Conservation (phyloP, 768 basidiomycete species). For the Pleurotus citrinopileatus region DNA sequence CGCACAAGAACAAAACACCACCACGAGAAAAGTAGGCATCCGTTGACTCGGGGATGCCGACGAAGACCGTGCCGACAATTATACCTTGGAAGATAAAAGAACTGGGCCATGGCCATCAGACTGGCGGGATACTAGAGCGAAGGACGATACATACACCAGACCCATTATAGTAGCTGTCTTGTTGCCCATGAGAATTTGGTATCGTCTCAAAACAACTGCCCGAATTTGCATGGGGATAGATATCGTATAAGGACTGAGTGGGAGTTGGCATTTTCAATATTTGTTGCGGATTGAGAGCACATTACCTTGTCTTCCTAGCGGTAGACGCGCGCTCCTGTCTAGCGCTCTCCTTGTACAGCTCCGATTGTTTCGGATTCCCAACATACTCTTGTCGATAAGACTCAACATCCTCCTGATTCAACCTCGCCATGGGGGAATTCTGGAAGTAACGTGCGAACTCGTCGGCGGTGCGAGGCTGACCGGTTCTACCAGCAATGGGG, state of each 20-base stretch:
- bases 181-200: slow-evolving; percentile 43
- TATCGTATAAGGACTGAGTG: slow-evolving; percentile 39
- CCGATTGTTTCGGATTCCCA: slow-evolving; percentile 35
- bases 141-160: slow-evolving; percentile 21
- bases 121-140: neutral
- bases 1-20: slow-evolving; percentile 74
- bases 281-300: neutral
- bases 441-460: slow-evolving; percentile 41
- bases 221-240: slow-evolving; percentile 44
- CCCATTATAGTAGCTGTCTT: slow-evolving; percentile 33
- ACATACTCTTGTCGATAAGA: slow-evolving; percentile 44
- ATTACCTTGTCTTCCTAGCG: slow-evolving; percentile 32
- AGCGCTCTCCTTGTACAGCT: slow-evolving; percentile 46
- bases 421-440: slow-evolving; percentile 26
- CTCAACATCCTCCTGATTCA: slow-evolving; percentile 45
- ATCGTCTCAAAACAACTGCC: slow-evolving; percentile 40
- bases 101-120: slow-evolving; percentile 24
- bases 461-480: slow-evolving; percentile 39
- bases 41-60: slow-evolving; percentile 50
- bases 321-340: slow-evolving; percentile 47
- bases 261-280: slow-evolving; percentile 1
- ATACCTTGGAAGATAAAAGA: slow-evolving; percentile 49
- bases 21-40: slow-evolving; percentile 73
- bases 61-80: slow-evolving; percentile 65
- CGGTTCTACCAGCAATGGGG: slow-evolving; percentile 29